Evolutionary conservation across 1,284 basidiomycete genomes (phyloP).

Genomic region (Cryptococcus sp.): DNA sequence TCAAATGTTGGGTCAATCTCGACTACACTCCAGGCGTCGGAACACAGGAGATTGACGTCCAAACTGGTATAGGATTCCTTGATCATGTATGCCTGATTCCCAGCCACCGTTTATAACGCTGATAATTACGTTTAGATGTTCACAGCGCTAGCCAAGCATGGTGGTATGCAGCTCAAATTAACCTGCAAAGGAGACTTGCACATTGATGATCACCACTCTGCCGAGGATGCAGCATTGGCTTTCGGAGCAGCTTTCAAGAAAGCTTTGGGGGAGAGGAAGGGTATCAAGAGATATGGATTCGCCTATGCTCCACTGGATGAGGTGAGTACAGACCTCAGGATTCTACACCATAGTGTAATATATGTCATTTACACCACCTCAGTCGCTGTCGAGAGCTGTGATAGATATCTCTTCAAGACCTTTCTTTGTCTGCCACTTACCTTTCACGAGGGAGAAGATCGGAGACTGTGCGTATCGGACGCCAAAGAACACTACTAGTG

Average conservation of each 20-base stretch:
- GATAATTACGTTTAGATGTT: constrained; percentile 65
- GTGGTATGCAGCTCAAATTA: constrained; percentile 82
- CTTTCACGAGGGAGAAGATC: constrained; percentile 90
- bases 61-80: constrained; percentile 94
- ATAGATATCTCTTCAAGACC: constrained; percentile 97
- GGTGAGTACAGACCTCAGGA: constrained; percentile 52
- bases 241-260: constrained; percentile 92
- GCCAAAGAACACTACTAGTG: background rate
- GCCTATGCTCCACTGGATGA: constrained; percentile 97
- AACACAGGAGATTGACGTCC: constrained; percentile 75
- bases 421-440: constrained; percentile 87
- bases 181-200: constrained; percentile 92
- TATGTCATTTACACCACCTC: background rate
- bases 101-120: background rate
- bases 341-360: too few relatives aligned
- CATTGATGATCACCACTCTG: constrained; percentile 99
- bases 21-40: constrained; percentile 67
- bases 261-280: constrained; percentile 89
- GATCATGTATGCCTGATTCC: constrained; percentile 66
- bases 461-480: constrained; percentile 62
- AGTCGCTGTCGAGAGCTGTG: constrained; percentile 91
- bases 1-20: constrained; percentile 74
- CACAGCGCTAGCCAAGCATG: constrained; percentile 88
- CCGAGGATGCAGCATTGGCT: constrained; percentile 92
- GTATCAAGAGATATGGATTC: constrained; percentile 92